These are phyloP conservation scores for Cryptosporidium bovis DNA, from an alignment of 169 alveolate species.

Conservation along the genomic window DNA sequence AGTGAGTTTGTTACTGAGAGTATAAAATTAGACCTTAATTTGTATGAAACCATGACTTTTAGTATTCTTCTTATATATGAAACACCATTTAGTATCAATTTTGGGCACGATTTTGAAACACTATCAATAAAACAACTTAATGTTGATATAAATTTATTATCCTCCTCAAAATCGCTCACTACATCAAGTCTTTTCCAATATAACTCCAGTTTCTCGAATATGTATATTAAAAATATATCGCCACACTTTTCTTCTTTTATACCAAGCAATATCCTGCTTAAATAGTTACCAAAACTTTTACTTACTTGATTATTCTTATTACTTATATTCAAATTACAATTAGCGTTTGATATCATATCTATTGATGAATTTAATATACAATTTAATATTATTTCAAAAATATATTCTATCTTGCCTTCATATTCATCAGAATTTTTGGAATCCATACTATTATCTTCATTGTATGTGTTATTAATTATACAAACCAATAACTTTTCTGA, in stretches of 20 bases:
- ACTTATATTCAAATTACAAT: not conserved
- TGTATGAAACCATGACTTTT: slow-evolving; percentile 14
- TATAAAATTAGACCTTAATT: slow-evolving; percentile 42
- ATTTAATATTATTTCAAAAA: slow-evolving; percentile 26
- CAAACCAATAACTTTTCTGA: slow-evolving; percentile 10
- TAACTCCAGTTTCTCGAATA: slow-evolving; percentile 14
- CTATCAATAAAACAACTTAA: no score
- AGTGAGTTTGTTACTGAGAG: slow-evolving; percentile 32
- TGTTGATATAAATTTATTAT: no score
- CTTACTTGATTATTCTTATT: slow-evolving; percentile 2
- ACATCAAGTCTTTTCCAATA: slow-evolving; percentile 16
- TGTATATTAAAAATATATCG: not conserved
- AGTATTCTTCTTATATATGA: slow-evolving; percentile 25
- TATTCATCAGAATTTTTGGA: not conserved
- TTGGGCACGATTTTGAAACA: not conserved
- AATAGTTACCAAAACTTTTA: slow-evolving; percentile 8
- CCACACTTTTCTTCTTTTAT: not conserved
- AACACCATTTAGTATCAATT: slow-evolving; percentile 16
- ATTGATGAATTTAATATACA: slow-evolving; percentile 29
- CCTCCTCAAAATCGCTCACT: slow-evolving; percentile 2
- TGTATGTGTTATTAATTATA: not conserved
- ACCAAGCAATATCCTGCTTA: not conserved
- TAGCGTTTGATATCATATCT: slow-evolving; percentile 22
- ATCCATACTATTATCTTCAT: not conserved
- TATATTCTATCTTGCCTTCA: not conserved